Evolutionary conservation across 2,329 filamentous ascomycete genomes (phyloP).

Genomic region (Xylariaceae sp.): DNA sequence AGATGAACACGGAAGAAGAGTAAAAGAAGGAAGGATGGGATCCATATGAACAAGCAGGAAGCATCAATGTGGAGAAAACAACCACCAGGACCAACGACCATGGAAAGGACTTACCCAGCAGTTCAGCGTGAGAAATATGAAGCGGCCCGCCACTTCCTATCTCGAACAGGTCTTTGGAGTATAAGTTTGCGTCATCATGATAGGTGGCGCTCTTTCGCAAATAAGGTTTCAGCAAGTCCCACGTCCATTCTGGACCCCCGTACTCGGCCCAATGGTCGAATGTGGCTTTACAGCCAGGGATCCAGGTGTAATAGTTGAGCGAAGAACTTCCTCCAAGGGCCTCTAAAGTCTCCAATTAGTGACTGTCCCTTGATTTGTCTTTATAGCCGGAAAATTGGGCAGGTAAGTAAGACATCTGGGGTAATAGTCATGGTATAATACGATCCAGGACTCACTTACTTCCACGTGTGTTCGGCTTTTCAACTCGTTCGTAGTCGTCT

Average conservation of each 20-base stretch:
- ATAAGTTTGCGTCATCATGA: conserved; percentile 49
- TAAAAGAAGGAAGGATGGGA: too few relatives aligned
- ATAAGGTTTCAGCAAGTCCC: conserved; percentile 34
- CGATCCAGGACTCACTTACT: too few relatives aligned
- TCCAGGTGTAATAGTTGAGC: conserved; percentile 63
- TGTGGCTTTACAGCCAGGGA: conserved; percentile 53
- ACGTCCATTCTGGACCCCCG: conserved; percentile 65
- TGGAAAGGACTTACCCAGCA: too few relatives aligned
- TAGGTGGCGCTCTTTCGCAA: conserved; percentile 44
- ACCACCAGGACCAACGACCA: too few relatives aligned
- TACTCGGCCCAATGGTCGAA: conserved; percentile 69
- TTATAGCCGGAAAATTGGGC: too few relatives aligned
- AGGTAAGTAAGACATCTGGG: too few relatives aligned
- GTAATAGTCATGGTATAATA: too few relatives aligned
- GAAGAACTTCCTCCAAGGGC: conserved; percentile 55
- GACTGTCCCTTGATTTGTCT: too few relatives aligned
- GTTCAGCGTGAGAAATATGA: conserved; percentile 50
- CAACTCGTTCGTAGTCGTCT: conserved; percentile 55
- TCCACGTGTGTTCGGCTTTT: conserved; percentile 60
- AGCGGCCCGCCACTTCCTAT: conserved; percentile 51
- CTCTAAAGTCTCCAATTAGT: too few relatives aligned
- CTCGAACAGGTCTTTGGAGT: conserved; percentile 42
- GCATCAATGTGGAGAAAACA: too few relatives aligned
- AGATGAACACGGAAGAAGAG: too few relatives aligned
- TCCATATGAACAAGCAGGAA: too few relatives aligned